Conservation (phyloP, 148 eudicot species). For the Arbutus unedo region DNA sequence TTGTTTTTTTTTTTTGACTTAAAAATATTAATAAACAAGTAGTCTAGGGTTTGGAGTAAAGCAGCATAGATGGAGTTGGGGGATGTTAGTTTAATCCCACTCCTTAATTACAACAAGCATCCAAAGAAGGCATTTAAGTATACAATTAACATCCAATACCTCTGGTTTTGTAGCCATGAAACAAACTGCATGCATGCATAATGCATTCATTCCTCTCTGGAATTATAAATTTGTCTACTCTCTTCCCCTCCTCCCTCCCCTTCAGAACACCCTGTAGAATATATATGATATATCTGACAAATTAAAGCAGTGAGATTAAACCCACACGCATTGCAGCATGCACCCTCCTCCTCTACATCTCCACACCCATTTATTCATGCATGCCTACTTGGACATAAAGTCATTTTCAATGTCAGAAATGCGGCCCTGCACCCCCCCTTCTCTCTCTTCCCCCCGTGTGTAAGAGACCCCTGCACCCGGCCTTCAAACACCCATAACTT, state of each 20-base stretch:
- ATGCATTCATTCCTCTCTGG: conserved; percentile 9
- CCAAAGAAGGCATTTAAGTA: neutral
- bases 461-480: conserved; percentile 13
- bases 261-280: neutral
- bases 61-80: too few species aligned
- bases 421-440: conserved; percentile 22
- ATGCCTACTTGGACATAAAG: conserved; percentile 28
- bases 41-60: too few species aligned
- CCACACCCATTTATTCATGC: conserved; percentile 23
- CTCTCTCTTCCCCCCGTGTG: neutral
- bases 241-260: neutral
- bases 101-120: too few species aligned
- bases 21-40: too few species aligned
- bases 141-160: conserved; percentile 28
- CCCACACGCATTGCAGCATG: neutral
- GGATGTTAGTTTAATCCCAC: too few species aligned
- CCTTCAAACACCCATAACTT: conserved; percentile 41
- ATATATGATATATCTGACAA: conserved; percentile 13
- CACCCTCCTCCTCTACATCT: neutral
- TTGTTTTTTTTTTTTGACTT: conserved; percentile 5
- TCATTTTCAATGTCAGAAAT: conserved; percentile 40
- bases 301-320: conserved; percentile 1
- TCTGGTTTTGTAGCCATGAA: too few species aligned
- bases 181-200: too few species aligned
- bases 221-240: conserved; percentile 24